phyloP scores from a whole-genome alignment of 805 yeast genomes.

The Tetrapisispora phaffii region DNA sequence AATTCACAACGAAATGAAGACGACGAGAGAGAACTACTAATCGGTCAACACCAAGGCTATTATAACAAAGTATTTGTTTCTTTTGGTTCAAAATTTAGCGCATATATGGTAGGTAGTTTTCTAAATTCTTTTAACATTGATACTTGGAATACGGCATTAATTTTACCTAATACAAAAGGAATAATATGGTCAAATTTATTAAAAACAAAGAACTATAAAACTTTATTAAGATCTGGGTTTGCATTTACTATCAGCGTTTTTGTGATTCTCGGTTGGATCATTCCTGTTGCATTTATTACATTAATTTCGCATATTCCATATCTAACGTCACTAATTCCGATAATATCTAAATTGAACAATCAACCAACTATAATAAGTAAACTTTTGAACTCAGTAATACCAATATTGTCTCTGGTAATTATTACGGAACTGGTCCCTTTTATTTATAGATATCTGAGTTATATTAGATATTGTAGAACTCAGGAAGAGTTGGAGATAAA shows the following conservation, averaged over 20 bases:
- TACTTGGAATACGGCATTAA: constrained; percentile 34
- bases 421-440: constrained; percentile 55
- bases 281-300: constrained; percentile 78
- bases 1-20: background rate
- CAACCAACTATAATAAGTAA: constrained; percentile 46
- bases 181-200: constrained; percentile 60
- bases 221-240: constrained; percentile 32
- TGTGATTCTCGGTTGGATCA: constrained; percentile 58
- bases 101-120: constrained; percentile 57
- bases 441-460: constrained; percentile 45
- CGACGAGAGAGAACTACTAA: background rate
- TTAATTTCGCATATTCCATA: constrained; percentile 65
- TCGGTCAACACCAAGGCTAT: background rate
- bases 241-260: constrained; percentile 39
- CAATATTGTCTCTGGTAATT: constrained; percentile 54
- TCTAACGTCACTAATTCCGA: constrained; percentile 50
- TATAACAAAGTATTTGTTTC: constrained; percentile 38
- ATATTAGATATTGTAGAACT: constrained; percentile 49
- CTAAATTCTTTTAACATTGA: constrained; percentile 37
- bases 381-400: constrained; percentile 51
- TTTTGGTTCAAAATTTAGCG: constrained; percentile 46
- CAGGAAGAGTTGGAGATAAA: constrained; percentile 58
- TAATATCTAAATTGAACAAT: constrained; percentile 38
- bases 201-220: constrained; percentile 30
- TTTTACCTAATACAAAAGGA: constrained; percentile 56